phyloP scores from a whole-genome alignment of 2,329 filamentous ascomycete genomes.

The Periconia macrospinosa region DNA sequence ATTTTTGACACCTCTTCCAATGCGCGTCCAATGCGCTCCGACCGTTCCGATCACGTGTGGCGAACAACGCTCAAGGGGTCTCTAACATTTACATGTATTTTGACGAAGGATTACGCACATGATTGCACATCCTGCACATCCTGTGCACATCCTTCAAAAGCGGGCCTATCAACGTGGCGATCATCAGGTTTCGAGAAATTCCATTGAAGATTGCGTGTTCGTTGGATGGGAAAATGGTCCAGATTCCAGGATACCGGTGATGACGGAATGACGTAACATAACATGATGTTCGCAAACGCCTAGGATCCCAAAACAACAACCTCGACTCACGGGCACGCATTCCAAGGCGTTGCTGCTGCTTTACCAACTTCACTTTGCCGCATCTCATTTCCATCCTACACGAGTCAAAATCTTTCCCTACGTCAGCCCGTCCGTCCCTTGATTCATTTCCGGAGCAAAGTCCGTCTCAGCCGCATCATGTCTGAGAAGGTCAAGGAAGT shows the following conservation, averaged over 20 bases:
- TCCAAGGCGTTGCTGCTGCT: too few species aligned
- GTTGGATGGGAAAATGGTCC: conserved; percentile 3
- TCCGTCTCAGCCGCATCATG: conserved; percentile 24
- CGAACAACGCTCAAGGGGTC: too few species aligned
- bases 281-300: too few species aligned
- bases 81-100: too few species aligned
- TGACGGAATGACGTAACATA: conserved; percentile 9
- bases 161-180: background rate
- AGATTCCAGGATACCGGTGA: conserved; percentile 9
- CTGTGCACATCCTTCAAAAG: background rate
- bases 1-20: background rate
- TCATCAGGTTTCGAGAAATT: background rate
- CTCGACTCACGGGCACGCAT: background rate
- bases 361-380: background rate
- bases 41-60: background rate
- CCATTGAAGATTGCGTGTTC: background rate
- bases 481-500: conserved; percentile 59
- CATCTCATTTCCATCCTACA: background rate
- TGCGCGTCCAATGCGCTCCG: background rate
- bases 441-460: conserved; percentile 9
- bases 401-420: conserved; percentile 1
- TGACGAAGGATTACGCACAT: background rate
- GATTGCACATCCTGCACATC: background rate
- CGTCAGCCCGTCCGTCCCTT: background rate
- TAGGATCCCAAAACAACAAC: background rate